Evolutionary conservation across 1,284 basidiomycete genomes (phyloP).

Genomic region (Leucoagaricus sp.): DNA sequence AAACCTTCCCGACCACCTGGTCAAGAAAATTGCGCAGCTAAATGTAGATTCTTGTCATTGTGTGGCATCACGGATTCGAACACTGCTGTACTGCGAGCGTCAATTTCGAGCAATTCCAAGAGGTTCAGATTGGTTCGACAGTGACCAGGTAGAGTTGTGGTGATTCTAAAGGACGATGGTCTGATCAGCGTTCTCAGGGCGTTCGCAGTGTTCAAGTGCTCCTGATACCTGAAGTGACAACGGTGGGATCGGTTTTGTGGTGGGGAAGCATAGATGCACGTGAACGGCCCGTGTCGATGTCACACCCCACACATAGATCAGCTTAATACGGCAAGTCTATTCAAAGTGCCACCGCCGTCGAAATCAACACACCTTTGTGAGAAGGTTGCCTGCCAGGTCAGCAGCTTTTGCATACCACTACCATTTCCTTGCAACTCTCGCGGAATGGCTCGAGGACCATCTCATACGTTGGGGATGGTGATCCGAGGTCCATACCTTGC

Average conservation of each 20-base stretch:
- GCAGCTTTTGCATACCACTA: slow-evolving; percentile 3
- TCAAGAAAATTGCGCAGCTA: neutral
- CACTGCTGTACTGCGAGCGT: too few relatives aligned
- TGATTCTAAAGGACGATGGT: too few relatives aligned
- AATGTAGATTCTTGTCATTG: neutral
- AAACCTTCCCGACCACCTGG: neutral
- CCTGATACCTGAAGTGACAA: too few relatives aligned
- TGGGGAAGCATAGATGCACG: slow-evolving; percentile 9
- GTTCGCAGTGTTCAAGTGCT: too few relatives aligned
- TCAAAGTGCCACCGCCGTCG: neutral
- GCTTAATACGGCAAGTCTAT: slow-evolving; percentile 5
- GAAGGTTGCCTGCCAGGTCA: slow-evolving; percentile 7
- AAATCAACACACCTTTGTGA: neutral
- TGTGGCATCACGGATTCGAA: too few relatives aligned
- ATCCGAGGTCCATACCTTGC: slow-evolving; percentile 19
- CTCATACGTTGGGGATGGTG: slow-evolving; percentile 27
- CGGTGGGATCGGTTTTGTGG: too few relatives aligned
- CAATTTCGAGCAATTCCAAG: too few relatives aligned
- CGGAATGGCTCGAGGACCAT: slow-evolving; percentile 35
- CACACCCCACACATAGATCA: neutral
- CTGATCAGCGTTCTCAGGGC: too few relatives aligned
- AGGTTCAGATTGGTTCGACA: too few relatives aligned
- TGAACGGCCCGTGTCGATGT: slow-evolving; percentile 10
- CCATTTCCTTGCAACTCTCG: slow-evolving; percentile 2
- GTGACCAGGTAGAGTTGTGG: too few relatives aligned